Evolutionary conservation across 768 basidiomycete genomes (phyloP).

Genomic region (Coprinopsis sp.): DNA sequence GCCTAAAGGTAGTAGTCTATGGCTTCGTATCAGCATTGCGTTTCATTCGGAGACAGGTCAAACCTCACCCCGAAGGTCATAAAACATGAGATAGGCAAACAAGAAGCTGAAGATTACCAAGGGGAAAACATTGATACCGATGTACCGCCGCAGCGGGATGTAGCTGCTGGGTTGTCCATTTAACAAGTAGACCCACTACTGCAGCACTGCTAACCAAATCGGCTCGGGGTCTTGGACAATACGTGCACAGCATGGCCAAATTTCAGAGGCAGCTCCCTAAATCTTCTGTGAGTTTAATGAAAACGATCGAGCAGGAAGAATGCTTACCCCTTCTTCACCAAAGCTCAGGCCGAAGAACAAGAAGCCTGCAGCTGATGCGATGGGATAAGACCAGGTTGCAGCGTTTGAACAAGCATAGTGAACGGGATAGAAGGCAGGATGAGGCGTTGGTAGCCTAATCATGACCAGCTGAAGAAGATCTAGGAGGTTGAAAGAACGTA

Average conservation of each 20-base stretch:
- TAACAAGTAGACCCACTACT: slow-evolving; percentile 92
- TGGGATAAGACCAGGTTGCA: slow-evolving; percentile 88
- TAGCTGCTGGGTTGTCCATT: slow-evolving; percentile 48
- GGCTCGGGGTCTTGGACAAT: slow-evolving; percentile 94
- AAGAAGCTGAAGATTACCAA: slow-evolving; percentile 66
- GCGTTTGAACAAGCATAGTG: slow-evolving; percentile 67
- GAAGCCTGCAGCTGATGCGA: slow-evolving; percentile 92
- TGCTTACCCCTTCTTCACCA: slow-evolving; percentile 88
- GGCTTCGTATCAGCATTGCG: slow-evolving; percentile 12
- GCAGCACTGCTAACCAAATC: slow-evolving; percentile 91
- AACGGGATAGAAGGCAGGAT: slow-evolving; percentile 50
- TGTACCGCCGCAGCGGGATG: slow-evolving; percentile 80
- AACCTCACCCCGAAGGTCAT: slow-evolving; percentile 74
- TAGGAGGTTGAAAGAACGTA: slow-evolving; percentile 85
- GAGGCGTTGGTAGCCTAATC: slow-evolving; percentile 81
- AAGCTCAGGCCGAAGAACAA: slow-evolving; percentile 94
- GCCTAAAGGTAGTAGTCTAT: slow-evolving; percentile 87
- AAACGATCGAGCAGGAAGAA: background rate
- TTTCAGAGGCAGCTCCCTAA: slow-evolving; percentile 89
- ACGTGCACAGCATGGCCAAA: slow-evolving; percentile 89
- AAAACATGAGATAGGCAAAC: slow-evolving; percentile 81
- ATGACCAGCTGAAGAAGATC: slow-evolving; percentile 86
- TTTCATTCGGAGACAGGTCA: background rate
- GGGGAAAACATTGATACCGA: slow-evolving; percentile 79
- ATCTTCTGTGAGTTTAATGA: slow-evolving; percentile 10